Conservation (phyloP, 169 alveolate genomes). For the Plasmodium yoelii region DNA sequence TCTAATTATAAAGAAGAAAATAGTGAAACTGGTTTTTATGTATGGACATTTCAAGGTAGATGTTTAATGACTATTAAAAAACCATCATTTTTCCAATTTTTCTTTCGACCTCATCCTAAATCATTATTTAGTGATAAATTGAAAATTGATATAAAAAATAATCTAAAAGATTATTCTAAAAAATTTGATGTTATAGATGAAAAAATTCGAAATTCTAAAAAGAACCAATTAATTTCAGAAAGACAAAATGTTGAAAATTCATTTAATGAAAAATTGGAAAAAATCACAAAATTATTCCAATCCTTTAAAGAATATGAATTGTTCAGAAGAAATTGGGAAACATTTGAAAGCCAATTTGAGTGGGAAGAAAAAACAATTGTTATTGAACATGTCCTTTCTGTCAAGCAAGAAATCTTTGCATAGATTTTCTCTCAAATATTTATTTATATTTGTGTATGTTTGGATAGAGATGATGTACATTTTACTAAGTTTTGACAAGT, state of each 20-base stretch:
- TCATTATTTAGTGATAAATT: slow-evolving; percentile 85
- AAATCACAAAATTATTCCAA: slow-evolving; percentile 43
- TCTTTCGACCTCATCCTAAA: slow-evolving; percentile 93
- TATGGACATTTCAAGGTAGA: slow-evolving; percentile 93
- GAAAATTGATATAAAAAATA: slow-evolving; percentile 88
- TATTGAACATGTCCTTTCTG: slow-evolving; percentile 63
- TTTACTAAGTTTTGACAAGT: background rate
- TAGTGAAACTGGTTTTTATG: slow-evolving; percentile 88
- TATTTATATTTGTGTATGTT: background rate
- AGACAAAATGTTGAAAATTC: slow-evolving; percentile 64
- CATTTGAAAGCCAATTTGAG: slow-evolving; percentile 77
- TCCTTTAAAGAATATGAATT: slow-evolving; percentile 72
- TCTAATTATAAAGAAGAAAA: slow-evolving; percentile 75
- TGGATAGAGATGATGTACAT: background rate
- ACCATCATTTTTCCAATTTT: slow-evolving; percentile 89
- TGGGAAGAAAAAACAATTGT: slow-evolving; percentile 80
- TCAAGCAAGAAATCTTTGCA: slow-evolving; percentile 62
- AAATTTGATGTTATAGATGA: slow-evolving; percentile 86
- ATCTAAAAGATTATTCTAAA: slow-evolving; percentile 88
- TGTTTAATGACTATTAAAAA: slow-evolving; percentile 85
- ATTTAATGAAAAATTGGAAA: slow-evolving; percentile 41
- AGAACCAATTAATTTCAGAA: slow-evolving; percentile 77
- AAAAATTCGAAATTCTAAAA: slow-evolving; percentile 84
- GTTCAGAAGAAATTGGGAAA: slow-evolving; percentile 81
- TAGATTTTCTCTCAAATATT: background rate